These are phyloP conservation scores for Hura crepitans DNA, from an alignment of 441 rosid genomes.

Conservation along the genomic window DNA sequence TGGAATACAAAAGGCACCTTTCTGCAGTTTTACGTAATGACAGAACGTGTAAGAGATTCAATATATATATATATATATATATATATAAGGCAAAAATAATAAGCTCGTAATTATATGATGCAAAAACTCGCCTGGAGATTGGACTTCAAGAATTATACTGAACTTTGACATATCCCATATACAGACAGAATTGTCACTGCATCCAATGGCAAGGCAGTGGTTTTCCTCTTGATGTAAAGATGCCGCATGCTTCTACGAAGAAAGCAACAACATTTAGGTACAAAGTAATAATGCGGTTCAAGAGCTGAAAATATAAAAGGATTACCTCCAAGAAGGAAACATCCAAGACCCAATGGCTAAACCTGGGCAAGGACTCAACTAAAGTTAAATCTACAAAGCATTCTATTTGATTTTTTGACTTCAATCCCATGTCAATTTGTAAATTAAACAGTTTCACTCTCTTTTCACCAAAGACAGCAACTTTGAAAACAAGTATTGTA, in stretches of 20 bases:
- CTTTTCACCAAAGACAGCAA: conserved; percentile 73
- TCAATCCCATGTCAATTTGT: conserved; percentile 25
- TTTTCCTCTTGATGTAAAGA: conserved; percentile 32
- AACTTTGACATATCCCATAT: conserved; percentile 63
- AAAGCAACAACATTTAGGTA: conserved; percentile 5
- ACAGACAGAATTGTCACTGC: conserved; percentile 72
- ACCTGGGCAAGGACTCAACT: conserved; percentile 61
- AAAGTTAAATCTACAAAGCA: conserved; percentile 38
- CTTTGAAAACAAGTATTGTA: conserved; percentile 29
- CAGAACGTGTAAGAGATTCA: not conserved
- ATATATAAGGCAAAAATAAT: not conserved
- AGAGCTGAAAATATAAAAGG: not conserved
- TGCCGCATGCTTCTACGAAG: conserved; percentile 29
- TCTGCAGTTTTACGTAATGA: conserved; percentile 40
- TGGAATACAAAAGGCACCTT: conserved; percentile 75
- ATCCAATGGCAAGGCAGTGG: conserved; percentile 66
- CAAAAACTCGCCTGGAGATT: conserved; percentile 60
- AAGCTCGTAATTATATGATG: not conserved
- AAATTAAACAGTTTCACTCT: conserved; percentile 62
- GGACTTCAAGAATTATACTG: conserved; percentile 51
- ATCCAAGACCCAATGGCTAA: conserved; percentile 80
- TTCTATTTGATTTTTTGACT: conserved; percentile 21
- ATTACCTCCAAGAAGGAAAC: conserved; percentile 69
- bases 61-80: not conserved
- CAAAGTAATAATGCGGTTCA: not conserved